phyloP scores from a whole-genome alignment of 352 stramenopile species.

The Albugo laibachii region DNA sequence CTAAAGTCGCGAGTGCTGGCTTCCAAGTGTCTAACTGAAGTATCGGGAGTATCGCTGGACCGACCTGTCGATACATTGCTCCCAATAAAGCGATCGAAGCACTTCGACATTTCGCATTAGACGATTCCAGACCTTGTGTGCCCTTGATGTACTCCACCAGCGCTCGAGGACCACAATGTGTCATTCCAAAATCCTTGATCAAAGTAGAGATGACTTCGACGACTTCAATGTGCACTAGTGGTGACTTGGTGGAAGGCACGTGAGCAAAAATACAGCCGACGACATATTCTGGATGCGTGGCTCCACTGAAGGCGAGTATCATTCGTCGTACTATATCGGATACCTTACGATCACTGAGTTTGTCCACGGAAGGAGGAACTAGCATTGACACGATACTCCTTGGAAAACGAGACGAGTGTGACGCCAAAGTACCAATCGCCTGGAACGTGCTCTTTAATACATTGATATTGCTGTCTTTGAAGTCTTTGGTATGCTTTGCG shows the following conservation, averaged over 20 bases:
- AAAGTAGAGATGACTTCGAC: constrained; percentile 42
- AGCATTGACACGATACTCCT: constrained; percentile 53
- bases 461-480: constrained; percentile 82
- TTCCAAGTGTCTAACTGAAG: constrained; percentile 73
- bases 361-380: constrained; percentile 48
- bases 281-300: constrained; percentile 48
- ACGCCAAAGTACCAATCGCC: constrained; percentile 50
- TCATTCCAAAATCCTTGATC: constrained; percentile 57
- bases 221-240: constrained; percentile 49
- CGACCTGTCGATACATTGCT: constrained; percentile 71
- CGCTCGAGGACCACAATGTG: constrained; percentile 38
- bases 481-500: constrained; percentile 59
- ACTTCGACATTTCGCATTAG: constrained; percentile 58
- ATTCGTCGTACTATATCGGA: constrained; percentile 44
- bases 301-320: constrained; percentile 60
- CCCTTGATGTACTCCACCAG: constrained; percentile 68
- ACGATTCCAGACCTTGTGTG: constrained; percentile 41
- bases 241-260: constrained; percentile 62
- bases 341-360: constrained; percentile 66
- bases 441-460: constrained; percentile 73
- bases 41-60: constrained; percentile 55
- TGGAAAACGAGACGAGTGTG: constrained; percentile 26
- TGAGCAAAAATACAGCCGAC: constrained; percentile 52
- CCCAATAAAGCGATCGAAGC: constrained; percentile 42
- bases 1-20: constrained; percentile 43